Percentiles rank a stretch among this genome's conserved stretches.
Evolutionary conservation across 139 green algal species (phyloP).

Genomic region (Asterochloris sp.): DNA sequence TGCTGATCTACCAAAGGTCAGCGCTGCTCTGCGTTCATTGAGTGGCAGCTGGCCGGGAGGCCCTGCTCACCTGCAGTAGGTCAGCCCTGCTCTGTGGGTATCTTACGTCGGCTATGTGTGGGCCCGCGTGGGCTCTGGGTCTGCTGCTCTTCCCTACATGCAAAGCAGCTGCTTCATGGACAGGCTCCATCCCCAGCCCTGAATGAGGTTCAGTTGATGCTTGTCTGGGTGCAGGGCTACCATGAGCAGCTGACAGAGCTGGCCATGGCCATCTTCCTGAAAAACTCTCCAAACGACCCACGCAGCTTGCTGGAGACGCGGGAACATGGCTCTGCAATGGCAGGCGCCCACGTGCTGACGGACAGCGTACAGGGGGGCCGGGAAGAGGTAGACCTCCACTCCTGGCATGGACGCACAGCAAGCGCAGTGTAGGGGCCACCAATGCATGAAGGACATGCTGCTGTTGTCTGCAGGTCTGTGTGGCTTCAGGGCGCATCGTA

Average conservation of each 20-base stretch:
- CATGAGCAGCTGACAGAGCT: conserved; percentile 55
- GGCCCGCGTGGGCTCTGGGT: no score
- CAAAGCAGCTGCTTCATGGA: neutral
- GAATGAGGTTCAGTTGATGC: conserved; percentile 11
- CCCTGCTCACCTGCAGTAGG: no score
- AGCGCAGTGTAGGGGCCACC: neutral
- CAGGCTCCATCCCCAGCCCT: neutral
- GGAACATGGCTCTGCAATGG: conserved; percentile 9
- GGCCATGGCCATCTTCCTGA: conserved; percentile 73
- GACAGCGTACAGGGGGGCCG: neutral
- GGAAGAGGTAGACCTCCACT: neutral
- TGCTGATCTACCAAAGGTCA: neutral
- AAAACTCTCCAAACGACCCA: conserved; percentile 62
- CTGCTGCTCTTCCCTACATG: neutral
- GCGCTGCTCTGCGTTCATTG: no score
- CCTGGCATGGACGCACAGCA: neutral
- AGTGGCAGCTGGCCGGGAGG: no score
- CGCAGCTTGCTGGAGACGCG: conserved; percentile 30
- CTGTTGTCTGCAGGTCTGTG: conserved; percentile 47
- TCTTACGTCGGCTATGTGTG: no score
- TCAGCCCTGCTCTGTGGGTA: no score
- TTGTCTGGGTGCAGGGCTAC: conserved; percentile 29
- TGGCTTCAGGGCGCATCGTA: conserved; percentile 57
- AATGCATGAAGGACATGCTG: neutral
- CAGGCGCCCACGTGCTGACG: neutral